Percentiles rank a stretch among this genome's conserved stretches.
These are phyloP conservation scores for Leccinum angustisporum DNA, from an alignment of 1,284 basidiomycete species.

Conservation along the genomic window DNA sequence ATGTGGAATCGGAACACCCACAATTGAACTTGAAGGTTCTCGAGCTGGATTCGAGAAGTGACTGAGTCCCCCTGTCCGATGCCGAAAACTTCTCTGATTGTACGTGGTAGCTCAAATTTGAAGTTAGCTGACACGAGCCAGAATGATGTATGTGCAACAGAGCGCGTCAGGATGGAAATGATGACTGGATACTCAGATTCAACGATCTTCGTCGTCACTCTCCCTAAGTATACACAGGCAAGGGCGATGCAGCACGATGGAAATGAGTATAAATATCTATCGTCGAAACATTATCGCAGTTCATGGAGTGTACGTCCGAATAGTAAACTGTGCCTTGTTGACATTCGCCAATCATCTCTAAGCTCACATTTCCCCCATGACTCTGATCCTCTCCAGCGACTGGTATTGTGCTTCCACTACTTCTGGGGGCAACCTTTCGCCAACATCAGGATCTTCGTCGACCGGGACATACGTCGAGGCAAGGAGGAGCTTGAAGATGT, in stretches of 20 bases:
- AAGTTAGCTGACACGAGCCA: not conserved
- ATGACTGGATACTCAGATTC: not conserved
- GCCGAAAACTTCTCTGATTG: not conserved
- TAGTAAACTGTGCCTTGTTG: not conserved
- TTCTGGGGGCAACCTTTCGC: constrained; percentile 13
- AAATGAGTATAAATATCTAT: not conserved
- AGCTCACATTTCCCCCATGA: constrained; percentile 7
- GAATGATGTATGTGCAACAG: no score
- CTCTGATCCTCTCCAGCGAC: constrained; percentile 20
- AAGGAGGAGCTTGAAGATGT: constrained; percentile 25
- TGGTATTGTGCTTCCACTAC: constrained; percentile 16
- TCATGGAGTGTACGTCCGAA: not conserved
- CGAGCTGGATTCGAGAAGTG: no score
- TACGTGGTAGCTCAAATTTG: no score
- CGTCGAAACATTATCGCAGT: not conserved
- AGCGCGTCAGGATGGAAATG: no score
- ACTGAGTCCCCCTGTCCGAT: no score
- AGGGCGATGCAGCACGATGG: not conserved
- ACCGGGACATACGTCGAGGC: constrained; percentile 17
- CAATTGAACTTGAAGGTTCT: no score
- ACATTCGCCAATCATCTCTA: not conserved
- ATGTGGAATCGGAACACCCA: no score
- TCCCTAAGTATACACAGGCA: not conserved
- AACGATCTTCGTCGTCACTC: not conserved
- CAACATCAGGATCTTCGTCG: constrained; percentile 25